Evolutionary conservation across 1,139 yeast species (phyloP).

Genomic region (Nadsonia starkeyi-henricii): DNA sequence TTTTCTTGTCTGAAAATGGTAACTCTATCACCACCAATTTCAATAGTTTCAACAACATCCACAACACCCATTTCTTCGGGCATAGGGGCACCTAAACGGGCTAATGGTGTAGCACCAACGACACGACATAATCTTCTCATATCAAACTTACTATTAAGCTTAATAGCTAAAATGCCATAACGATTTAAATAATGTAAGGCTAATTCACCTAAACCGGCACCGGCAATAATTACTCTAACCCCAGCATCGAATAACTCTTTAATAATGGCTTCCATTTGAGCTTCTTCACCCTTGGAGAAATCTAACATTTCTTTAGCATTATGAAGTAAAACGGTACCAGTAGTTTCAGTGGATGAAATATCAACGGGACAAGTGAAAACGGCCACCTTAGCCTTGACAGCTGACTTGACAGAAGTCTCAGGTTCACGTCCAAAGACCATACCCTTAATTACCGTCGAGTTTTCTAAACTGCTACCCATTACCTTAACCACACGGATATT

Average conservation of each 20-base stretch:
- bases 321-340: constrained; percentile 90
- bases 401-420: constrained; percentile 69
- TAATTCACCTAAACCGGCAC: constrained; percentile 82
- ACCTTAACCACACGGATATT: constrained; percentile 89
- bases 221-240: constrained; percentile 78
- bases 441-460: constrained; percentile 77
- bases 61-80: constrained; percentile 87
- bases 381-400: constrained; percentile 68
- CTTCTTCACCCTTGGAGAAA: constrained; percentile 92
- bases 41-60: constrained; percentile 80
- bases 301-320: constrained; percentile 95
- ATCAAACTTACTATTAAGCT: constrained; percentile 88
- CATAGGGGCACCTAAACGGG: constrained; percentile 89
- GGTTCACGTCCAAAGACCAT: constrained; percentile 98
- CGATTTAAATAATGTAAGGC: constrained; percentile 89
- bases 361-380: constrained; percentile 91
- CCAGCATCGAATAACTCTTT: constrained; percentile 78
- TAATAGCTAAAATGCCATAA: constrained; percentile 68
- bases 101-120: constrained; percentile 94
- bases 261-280: constrained; percentile 76
- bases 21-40: constrained; percentile 95
- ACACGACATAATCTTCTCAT: constrained; percentile 88
- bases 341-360: constrained; percentile 88
- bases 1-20: constrained; percentile 80
- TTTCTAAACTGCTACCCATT: constrained; percentile 74